Conservation (phyloP, 768 basidiomycete genomes). For the Auricularia sp. region DNA sequence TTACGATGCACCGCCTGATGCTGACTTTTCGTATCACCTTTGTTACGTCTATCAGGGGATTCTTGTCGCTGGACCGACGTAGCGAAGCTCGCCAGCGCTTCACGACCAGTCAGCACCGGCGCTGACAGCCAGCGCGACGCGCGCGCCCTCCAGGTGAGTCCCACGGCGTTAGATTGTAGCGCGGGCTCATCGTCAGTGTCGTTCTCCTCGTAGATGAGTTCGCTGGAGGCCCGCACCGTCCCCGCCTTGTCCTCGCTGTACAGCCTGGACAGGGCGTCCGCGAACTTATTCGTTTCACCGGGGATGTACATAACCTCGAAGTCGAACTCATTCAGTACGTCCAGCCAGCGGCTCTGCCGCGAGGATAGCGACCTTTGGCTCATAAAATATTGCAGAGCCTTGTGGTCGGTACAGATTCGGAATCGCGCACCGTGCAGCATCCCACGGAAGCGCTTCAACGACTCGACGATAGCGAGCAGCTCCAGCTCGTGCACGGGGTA, state of each 20-base stretch:
- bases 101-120: no score
- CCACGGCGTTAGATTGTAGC: no score
- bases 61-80: no score
- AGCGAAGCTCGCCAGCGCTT: no score
- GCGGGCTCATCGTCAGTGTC: no score
- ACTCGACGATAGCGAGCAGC: constrained; percentile 27
- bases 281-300: constrained; percentile 21
- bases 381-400: constrained; percentile 20
- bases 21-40: no score
- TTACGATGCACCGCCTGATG: no score
- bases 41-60: no score
- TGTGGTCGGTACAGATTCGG: constrained; percentile 23
- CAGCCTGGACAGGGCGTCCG: constrained; percentile 17
- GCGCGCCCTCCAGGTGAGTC: no score
- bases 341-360: constrained; percentile 28
- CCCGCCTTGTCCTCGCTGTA: neutral
- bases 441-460: constrained; percentile 24
- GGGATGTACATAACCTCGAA: constrained; percentile 23
- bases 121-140: no score
- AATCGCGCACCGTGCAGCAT: constrained; percentile 23
- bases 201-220: no score
- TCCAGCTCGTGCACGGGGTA: constrained; percentile 34
- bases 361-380: constrained; percentile 24
- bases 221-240: neutral
- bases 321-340: constrained; percentile 21